Evolutionary conservation across 2,329 filamentous ascomycete species (phyloP).

Genomic region (Colletotrichum lupini): DNA sequence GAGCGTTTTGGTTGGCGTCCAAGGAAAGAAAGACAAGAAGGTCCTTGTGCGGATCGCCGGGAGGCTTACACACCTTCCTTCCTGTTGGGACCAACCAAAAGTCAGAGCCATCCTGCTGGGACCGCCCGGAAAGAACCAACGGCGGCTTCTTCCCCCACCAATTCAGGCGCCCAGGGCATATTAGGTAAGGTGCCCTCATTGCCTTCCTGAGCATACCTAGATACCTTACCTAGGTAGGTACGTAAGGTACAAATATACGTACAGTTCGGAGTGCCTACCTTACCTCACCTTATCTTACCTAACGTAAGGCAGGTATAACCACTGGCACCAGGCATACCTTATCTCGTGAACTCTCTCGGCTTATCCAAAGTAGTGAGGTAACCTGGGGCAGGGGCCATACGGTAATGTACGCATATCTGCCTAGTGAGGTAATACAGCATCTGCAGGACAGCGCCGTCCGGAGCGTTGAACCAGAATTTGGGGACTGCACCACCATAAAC

Average conservation of each 20-base stretch:
- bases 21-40: not conserved
- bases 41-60: conserved; percentile 20
- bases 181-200: not conserved
- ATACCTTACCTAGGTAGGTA: too few species aligned
- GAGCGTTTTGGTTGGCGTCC: not conserved
- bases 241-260: too few species aligned
- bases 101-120: conserved; percentile 9
- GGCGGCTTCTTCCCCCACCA: not conserved
- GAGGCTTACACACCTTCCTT: conserved; percentile 21
- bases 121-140: not conserved
- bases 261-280: too few species aligned
- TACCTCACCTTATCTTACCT: too few species aligned
- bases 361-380: too few species aligned
- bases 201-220: not conserved
- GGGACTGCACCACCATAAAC: not conserved
- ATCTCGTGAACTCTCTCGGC: too few species aligned
- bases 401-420: not conserved
- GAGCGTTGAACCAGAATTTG: conserved; percentile 26
- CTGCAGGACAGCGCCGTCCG: not conserved
- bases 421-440: not conserved
- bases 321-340: too few species aligned
- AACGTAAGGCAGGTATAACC: too few species aligned
- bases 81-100: conserved; percentile 15
- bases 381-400: too few species aligned
- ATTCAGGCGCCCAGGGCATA: not conserved